A percentile compares a stretch with the other conserved stretches of the same genome.
Conservation (phyloP, 306 rosid genomes). For the Castanea mollissima region DNA sequence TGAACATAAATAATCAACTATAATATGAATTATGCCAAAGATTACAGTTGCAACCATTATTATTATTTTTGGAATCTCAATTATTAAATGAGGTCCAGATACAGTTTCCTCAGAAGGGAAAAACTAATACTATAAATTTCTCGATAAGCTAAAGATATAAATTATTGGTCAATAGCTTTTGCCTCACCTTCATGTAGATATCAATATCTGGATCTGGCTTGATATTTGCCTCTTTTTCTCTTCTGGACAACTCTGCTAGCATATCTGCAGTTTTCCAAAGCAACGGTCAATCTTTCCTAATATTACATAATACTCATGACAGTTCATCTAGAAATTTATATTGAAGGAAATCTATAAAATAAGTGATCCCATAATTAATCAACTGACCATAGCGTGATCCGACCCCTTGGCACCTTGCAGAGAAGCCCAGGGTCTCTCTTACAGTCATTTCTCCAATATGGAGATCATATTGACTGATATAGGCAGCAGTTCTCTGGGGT, state of each 20-base stretch:
- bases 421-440: constrained; percentile 76
- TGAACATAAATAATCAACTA: too few species aligned
- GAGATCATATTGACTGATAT: constrained; percentile 72
- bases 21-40: too few species aligned
- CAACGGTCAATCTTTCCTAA: not conserved
- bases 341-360: not conserved
- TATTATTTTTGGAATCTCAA: not conserved
- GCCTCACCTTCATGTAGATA: constrained; percentile 63
- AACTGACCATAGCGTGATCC: constrained; percentile 61
- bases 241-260: constrained; percentile 61
- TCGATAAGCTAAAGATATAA: not conserved
- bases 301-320: not conserved
- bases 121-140: not conserved
- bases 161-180: too few species aligned
- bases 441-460: constrained; percentile 76
- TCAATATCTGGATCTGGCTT: constrained; percentile 67
- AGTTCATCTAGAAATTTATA: constrained; percentile 3
- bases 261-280: constrained; percentile 34
- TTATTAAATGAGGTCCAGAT: not conserved
- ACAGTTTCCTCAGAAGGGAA: not conserved
- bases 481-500: constrained; percentile 73
- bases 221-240: constrained; percentile 60
- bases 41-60: too few species aligned
- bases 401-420: constrained; percentile 86
- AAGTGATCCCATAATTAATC: not conserved